These are phyloP conservation scores for Neurospora sp. DNA, from an alignment of 495 filamentous ascomycete genomes.

Conservation along the genomic window DNA sequence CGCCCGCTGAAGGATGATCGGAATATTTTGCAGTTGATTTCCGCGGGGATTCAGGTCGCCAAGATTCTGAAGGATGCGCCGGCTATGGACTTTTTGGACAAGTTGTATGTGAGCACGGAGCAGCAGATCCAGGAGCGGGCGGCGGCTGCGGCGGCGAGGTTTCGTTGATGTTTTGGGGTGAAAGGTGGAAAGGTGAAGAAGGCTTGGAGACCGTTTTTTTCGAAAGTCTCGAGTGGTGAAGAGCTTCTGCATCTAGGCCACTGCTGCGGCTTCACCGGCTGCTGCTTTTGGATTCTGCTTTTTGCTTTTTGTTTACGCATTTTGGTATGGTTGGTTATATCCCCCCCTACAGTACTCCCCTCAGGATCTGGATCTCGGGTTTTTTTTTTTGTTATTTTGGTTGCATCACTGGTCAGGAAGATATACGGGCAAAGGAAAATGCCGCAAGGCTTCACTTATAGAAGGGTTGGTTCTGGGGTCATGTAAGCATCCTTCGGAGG, in stretches of 20 bases:
- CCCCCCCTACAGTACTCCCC: neutral
- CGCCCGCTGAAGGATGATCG: constrained; percentile 81
- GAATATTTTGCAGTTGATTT: constrained; percentile 78
- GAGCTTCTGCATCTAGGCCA: no score
- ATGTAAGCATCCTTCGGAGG: constrained; percentile 7
- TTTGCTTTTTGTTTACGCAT: neutral
- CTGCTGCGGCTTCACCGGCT: no score
- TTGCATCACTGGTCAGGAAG: neutral
- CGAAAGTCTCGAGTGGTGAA: no score
- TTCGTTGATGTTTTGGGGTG: constrained; percentile 21
- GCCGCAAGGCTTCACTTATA: neutral
- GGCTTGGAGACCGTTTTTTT: no score
- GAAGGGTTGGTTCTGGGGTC: neutral
- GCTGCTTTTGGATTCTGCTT: neutral
- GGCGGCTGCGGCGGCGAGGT: constrained; percentile 31
- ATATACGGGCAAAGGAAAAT: neutral
- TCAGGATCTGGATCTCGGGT: neutral
- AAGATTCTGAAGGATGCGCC: constrained; percentile 74
- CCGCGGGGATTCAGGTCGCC: constrained; percentile 75
- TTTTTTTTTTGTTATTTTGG: neutral
- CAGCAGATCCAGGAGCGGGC: constrained; percentile 60
- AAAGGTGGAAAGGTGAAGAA: no score
- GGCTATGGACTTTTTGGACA: constrained; percentile 72
- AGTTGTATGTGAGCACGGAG: constrained; percentile 59
- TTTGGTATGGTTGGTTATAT: neutral